These are phyloP conservation scores for Rasamsonia emersonii DNA, from an alignment of 2,329 filamentous ascomycete genomes.

Conservation along the genomic window DNA sequence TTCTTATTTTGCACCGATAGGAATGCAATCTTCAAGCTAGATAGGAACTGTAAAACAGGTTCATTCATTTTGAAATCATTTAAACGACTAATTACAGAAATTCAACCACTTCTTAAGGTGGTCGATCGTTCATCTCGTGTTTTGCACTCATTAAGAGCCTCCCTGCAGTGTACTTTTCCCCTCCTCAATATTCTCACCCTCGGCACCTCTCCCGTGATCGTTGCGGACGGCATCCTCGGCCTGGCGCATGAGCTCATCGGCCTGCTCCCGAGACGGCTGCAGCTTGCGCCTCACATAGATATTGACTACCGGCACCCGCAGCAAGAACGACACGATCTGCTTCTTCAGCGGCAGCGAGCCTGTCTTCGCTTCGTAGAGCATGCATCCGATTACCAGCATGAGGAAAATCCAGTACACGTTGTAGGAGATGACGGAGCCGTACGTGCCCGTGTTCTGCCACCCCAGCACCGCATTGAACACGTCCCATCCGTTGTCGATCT, in stretches of 20 bases:
- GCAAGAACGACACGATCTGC: constrained; percentile 10
- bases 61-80: too few relatives aligned
- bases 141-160: too few relatives aligned
- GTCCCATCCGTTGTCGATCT: constrained; percentile 69
- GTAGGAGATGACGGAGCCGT: constrained; percentile 78
- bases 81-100: too few relatives aligned
- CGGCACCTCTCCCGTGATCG: too few relatives aligned
- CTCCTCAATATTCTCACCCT: too few relatives aligned
- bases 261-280: constrained; percentile 7
- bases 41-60: too few relatives aligned
- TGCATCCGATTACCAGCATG: constrained; percentile 54
- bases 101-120: too few relatives aligned
- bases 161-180: too few relatives aligned
- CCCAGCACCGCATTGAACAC: constrained; percentile 80
- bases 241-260: constrained; percentile 11
- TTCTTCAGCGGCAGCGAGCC: constrained; percentile 13
- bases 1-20: too few relatives aligned
- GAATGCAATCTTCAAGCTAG: too few relatives aligned
- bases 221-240: not conserved
- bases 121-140: too few relatives aligned
- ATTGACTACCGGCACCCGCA: constrained; percentile 16
- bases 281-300: constrained; percentile 13
- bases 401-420: constrained; percentile 77
- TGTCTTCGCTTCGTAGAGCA: constrained; percentile 31
- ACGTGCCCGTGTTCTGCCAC: constrained; percentile 82